Evolutionary conservation across 116 monocot species (phyloP).

Genomic region (Dioscorea cayenensis): DNA sequence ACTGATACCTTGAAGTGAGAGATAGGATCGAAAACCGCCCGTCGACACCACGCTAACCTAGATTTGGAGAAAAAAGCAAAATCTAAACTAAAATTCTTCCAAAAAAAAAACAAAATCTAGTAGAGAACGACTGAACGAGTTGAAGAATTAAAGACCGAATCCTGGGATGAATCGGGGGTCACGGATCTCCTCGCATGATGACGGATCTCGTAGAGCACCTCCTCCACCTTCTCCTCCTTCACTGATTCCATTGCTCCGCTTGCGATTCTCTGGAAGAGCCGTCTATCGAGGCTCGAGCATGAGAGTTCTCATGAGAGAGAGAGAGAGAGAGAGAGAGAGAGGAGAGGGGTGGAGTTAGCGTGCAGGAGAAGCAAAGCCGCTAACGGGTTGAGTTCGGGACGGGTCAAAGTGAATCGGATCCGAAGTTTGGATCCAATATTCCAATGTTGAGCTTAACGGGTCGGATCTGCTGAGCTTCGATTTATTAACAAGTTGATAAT

Average conservation of each 20-base stretch:
- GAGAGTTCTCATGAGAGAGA: no score
- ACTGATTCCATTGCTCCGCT: constrained; percentile 15
- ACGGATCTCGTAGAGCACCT: constrained; percentile 62
- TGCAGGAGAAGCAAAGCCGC: no score
- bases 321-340: no score
- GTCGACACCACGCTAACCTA: constrained; percentile 15
- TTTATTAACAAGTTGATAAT: no score
- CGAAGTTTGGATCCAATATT: no score
- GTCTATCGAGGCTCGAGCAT: no score
- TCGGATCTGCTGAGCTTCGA: no score
- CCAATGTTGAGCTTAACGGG: no score
- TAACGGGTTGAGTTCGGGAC: no score
- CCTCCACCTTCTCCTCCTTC: constrained; percentile 3
- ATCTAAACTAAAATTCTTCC: not conserved
- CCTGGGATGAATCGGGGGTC: constrained; percentile 16
- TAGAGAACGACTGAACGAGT: not conserved
- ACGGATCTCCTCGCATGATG: constrained; percentile 31
- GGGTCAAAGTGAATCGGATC: no score
- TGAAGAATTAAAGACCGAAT: constrained; percentile 5
- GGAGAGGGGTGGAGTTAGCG: no score
- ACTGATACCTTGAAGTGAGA: constrained; percentile 36
- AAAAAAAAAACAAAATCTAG: not conserved
- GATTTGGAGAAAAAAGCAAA: not conserved
- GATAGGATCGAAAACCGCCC: constrained; percentile 35
- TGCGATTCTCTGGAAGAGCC: not conserved